Evolutionary conservation across 164 flowering plant genomes (phyloP).

Genomic region (Dillenia turbinata): DNA sequence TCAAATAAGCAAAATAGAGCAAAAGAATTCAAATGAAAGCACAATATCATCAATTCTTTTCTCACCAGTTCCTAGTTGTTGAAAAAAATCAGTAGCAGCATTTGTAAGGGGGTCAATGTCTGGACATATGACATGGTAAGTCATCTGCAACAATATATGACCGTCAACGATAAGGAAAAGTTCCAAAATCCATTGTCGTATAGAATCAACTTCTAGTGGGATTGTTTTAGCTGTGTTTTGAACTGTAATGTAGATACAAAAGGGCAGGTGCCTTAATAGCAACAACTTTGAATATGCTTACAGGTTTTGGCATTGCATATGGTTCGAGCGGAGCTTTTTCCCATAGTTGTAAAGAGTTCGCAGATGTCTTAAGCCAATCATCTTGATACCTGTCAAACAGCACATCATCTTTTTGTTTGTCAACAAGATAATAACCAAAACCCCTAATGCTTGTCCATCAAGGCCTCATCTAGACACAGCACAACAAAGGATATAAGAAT

Average conservation of each 20-base stretch:
- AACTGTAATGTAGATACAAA: no score
- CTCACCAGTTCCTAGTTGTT: conserved; percentile 95
- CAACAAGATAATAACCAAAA: no score
- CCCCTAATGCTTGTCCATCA: no score
- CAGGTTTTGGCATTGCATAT: conserved; percentile 86
- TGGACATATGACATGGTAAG: conserved; percentile 80
- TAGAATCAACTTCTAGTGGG: no score
- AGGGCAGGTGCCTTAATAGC: background rate
- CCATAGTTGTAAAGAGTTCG: conserved; percentile 78
- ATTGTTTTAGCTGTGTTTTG: no score
- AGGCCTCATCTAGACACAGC: no score
- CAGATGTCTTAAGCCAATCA: conserved; percentile 98
- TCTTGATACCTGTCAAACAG: conserved; percentile 80
- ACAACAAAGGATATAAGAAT: no score
- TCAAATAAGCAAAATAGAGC: no score
- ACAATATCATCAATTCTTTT: conserved; percentile 4
- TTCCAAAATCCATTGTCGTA: no score
- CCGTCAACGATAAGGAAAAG: background rate
- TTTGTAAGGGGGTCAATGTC: conserved; percentile 85
- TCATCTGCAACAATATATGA: conserved; percentile 57
- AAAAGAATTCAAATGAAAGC: background rate
- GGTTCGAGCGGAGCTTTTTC: conserved; percentile 99
- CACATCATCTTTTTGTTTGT: background rate
- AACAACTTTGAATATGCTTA: conserved; percentile 28
- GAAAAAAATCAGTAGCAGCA: conserved; percentile 94